Base-by-base conservation (phyloP, 228 moss, liverwort and hornwort species). In the Sphagnum fallax region DNA sequence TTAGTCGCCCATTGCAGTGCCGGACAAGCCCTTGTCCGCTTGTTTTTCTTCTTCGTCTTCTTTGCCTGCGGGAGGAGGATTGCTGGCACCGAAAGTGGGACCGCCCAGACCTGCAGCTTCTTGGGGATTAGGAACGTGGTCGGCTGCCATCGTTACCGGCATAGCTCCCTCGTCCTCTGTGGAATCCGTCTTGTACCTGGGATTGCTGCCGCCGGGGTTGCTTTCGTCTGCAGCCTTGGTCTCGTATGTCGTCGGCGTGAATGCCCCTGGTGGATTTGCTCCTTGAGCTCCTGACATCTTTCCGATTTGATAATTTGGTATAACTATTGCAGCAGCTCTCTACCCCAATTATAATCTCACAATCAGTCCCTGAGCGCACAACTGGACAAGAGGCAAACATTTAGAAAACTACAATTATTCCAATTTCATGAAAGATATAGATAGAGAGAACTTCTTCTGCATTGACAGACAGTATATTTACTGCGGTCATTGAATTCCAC, bases 241-340 rank as follows among this genome's bases (percentile, higher is more conserved):
- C 48, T 64, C 50, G 68, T 81, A 81, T 5, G 72, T 81, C 58
- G 84, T 84, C 51, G 76, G 78, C 4, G 84, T 84, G 62, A 74
- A 69, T 6, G 52, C 69, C 0, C 84, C 84, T 0, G 75, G 75
- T 5, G 84, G 84, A 69, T 81, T 81, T 47, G 84, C 79, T 5
- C 84, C 79, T 63, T 84, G 84, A 1, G 81, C 84, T 84, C 81
- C 81, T 61, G 84, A 81, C 84, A 84, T 84, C 73, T 71, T 75
- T 32, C 32, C 32, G 2, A 32, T 32, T 32, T 32, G 32, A 32
- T 32, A 32, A 32, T 32, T 32, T 2, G 32, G 32, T 32, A 32
- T 32, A 32, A 32, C 32, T 32, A 32, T 32, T 32, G 32, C 32
- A 2, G 32, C 32, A 32, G 32, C 32, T 32, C 32, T 32, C 32